Evolutionary conservation across 2,329 filamentous ascomycete genomes (phyloP).

Genomic region (Colletotrichum somersetense): DNA sequence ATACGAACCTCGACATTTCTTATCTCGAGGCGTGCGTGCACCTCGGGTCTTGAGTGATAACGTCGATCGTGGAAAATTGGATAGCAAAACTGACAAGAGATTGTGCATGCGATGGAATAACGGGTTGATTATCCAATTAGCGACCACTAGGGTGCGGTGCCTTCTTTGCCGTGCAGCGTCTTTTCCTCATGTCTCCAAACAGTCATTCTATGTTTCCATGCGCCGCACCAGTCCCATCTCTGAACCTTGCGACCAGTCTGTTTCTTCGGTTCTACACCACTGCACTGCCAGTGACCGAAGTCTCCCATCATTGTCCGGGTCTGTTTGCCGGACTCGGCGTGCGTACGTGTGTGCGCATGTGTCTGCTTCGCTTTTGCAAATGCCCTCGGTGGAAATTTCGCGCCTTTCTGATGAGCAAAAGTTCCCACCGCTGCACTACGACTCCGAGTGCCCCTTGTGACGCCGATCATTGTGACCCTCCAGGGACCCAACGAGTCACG

Average conservation of each 20-base stretch:
- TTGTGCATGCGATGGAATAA: not conserved
- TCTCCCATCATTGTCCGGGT: too few relatives aligned
- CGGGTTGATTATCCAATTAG: not conserved
- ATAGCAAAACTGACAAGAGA: constrained; percentile 8
- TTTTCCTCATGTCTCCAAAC: not conserved
- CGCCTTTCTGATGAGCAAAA: not conserved
- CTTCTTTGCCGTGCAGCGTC: not conserved
- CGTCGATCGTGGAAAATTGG: not conserved
- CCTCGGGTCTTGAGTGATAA: not conserved
- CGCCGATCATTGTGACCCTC: constrained; percentile 1
- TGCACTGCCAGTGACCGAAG: too few relatives aligned
- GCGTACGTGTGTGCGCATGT: too few relatives aligned
- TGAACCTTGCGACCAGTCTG: too few relatives aligned
- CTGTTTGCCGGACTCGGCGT: too few relatives aligned
- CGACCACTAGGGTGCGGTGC: constrained; percentile 6
- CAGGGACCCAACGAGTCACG: not conserved
- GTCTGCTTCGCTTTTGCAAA: too few relatives aligned
- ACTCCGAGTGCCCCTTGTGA: not conserved
- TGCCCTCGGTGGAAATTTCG: constrained; percentile 15
- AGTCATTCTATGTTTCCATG: constrained; percentile 27
- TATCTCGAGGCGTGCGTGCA: not conserved
- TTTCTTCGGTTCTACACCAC: too few relatives aligned
- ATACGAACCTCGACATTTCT: not conserved
- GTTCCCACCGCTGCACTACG: constrained; percentile 3
- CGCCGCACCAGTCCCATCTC: too few relatives aligned